Percentiles rank a stretch among this genome's conserved stretches.
Conservation (phyloP, 2,329 filamentous ascomycete species). For the Talaromyces sp. region DNA sequence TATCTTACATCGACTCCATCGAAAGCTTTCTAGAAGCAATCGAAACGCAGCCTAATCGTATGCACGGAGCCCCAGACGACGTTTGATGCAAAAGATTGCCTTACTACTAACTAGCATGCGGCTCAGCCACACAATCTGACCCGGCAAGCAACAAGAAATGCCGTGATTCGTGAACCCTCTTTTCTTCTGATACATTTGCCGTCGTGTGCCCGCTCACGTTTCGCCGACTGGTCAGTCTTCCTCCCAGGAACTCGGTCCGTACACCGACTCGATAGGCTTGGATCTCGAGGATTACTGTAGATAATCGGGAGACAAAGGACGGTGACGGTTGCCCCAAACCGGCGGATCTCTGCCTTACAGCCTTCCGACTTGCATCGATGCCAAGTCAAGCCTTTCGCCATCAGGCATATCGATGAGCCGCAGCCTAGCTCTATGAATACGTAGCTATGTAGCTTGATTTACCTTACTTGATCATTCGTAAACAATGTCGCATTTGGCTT, state of each 20-base stretch:
- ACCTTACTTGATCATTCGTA: background rate
- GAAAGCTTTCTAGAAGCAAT: background rate
- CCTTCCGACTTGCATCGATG: background rate
- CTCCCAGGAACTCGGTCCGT: background rate
- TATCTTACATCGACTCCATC: background rate
- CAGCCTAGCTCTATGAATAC: too few relatives aligned
- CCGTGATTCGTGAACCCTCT: background rate
- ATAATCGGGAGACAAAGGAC: background rate
- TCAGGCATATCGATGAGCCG: background rate
- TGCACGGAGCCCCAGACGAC: too few relatives aligned
- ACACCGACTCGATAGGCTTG: background rate
- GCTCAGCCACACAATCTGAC: constrained; percentile 1
- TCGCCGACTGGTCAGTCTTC: background rate
- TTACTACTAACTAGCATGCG: background rate
- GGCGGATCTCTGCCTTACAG: background rate
- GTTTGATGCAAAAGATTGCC: background rate
- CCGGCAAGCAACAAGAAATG: background rate
- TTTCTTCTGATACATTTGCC: background rate
- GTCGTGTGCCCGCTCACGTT: background rate
- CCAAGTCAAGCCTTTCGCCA: background rate
- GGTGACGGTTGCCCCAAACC: background rate
- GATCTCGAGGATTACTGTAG: background rate
- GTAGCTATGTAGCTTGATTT: background rate
- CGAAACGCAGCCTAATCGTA: background rate
- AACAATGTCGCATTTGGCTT: background rate